phyloP scores from a whole-genome alignment of 1,284 basidiomycete species.

The Mycena citricolor region DNA sequence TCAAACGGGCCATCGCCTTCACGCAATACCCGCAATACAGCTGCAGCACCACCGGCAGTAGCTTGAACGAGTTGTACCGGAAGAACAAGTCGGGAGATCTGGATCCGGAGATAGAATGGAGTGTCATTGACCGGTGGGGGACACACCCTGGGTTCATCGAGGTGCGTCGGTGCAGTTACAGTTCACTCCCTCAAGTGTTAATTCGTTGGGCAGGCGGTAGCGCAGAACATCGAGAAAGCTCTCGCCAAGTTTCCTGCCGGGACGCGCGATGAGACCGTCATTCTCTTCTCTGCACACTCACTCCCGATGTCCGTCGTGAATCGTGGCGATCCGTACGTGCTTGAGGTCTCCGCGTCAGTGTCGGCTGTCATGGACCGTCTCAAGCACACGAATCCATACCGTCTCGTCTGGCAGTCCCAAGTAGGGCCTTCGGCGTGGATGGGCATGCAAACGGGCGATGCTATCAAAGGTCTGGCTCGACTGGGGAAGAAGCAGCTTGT shows the following conservation, averaged over 20 bases:
- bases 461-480: constrained; percentile 90
- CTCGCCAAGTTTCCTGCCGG: constrained; percentile 80
- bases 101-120: constrained; percentile 82
- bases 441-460: constrained; percentile 93
- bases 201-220: constrained; percentile 66
- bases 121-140: constrained; percentile 97
- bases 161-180: constrained; percentile 45
- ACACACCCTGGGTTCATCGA: constrained; percentile 93
- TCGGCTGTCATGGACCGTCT: constrained; percentile 87
- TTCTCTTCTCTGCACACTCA: constrained; percentile 98
- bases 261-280: constrained; percentile 70
- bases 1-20: constrained; percentile 92
- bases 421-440: constrained; percentile 99
- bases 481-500: constrained; percentile 87
- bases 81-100: constrained; percentile 55
- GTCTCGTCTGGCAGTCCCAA: constrained; percentile 97
- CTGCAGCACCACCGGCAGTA: constrained; percentile 97
- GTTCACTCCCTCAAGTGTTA: not conserved
- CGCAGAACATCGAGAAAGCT: constrained; percentile 84
- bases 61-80: constrained; percentile 89
- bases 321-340: constrained; percentile 95
- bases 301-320: constrained; percentile 97
- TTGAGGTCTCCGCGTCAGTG: constrained; percentile 95
- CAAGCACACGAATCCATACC: constrained; percentile 79
- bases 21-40: constrained; percentile 99